A percentile compares a stretch with the other conserved stretches of the same genome.
Conservation (phyloP, 495 filamentous ascomycete genomes). For the Aspergillus affinis region DNA sequence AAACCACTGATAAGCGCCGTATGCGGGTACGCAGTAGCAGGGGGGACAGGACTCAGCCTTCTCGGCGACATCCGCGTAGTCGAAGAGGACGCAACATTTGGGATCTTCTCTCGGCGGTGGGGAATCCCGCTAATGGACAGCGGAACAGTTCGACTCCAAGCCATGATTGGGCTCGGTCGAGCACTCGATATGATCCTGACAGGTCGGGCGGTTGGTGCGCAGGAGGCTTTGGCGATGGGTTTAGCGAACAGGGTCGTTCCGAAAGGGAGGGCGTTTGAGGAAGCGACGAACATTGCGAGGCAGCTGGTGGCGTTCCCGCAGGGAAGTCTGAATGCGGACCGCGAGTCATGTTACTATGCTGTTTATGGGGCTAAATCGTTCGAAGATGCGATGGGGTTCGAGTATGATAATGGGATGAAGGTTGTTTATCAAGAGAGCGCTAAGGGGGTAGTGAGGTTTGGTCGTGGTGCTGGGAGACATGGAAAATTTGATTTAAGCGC, state of each 20-base stretch:
- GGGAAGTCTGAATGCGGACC: slow-evolving; percentile 43
- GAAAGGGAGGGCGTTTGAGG: slow-evolving; percentile 44
- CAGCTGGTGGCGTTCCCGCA: slow-evolving; percentile 47
- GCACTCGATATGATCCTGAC: slow-evolving; percentile 54
- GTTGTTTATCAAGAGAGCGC: slow-evolving; percentile 41
- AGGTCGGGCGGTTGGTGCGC: slow-evolving; percentile 40
- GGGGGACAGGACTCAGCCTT: slow-evolving; percentile 47
- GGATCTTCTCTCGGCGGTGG: slow-evolving; percentile 50
- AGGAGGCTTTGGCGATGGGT: slow-evolving; percentile 49
- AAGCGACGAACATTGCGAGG: slow-evolving; percentile 40
- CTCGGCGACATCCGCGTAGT: slow-evolving; percentile 48
- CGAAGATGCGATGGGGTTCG: slow-evolving; percentile 42
- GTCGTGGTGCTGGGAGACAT: slow-evolving; percentile 39
- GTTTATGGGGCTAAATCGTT: slow-evolving; percentile 43
- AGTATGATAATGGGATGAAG: slow-evolving; percentile 40
- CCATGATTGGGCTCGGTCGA: slow-evolving; percentile 47
- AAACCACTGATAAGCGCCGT: slow-evolving; percentile 48
- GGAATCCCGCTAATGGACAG: slow-evolving; percentile 53
- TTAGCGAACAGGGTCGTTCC: slow-evolving; percentile 49
- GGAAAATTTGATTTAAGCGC: slow-evolving; percentile 33
- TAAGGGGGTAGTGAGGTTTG: slow-evolving; percentile 43
- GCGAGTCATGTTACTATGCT: slow-evolving; percentile 40
- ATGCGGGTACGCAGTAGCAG: slow-evolving; percentile 49
- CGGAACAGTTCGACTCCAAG: slow-evolving; percentile 47
- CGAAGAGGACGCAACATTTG: slow-evolving; percentile 48